These are phyloP conservation scores for Rubroshorea leprosula DNA, from an alignment of 345 rosid species.

Conservation along the genomic window DNA sequence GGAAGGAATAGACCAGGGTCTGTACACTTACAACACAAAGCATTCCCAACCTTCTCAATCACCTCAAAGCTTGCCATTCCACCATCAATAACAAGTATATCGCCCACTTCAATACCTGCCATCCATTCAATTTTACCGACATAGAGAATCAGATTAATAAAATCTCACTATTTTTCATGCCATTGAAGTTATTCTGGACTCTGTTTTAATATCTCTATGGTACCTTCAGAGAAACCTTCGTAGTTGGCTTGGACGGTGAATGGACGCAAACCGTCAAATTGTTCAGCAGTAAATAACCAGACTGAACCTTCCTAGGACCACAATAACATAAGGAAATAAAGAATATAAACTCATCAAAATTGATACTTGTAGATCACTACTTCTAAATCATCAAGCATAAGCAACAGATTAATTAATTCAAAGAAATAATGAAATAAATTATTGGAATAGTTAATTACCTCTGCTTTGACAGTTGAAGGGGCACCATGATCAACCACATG, in stretches of 20 bases:
- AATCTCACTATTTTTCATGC: slow-evolving; percentile 1
- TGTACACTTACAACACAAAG: slow-evolving; percentile 54
- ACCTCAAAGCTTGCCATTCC: slow-evolving; percentile 76
- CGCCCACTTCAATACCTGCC: slow-evolving; percentile 62
- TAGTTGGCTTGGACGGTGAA: slow-evolving; percentile 58
- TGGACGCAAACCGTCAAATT: slow-evolving; percentile 45
- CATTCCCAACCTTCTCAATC: slow-evolving; percentile 49
- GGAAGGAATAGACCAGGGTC: slow-evolving; percentile 67
- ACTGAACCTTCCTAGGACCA: slow-evolving; percentile 51
- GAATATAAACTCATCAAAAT: slow-evolving; percentile 1
- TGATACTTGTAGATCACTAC: too few relatives aligned
- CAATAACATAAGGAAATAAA: background rate
- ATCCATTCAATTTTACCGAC: slow-evolving; percentile 2
- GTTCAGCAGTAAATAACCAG: slow-evolving; percentile 53
- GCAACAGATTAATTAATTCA: background rate
- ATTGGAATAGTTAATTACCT: slow-evolving; percentile 21
- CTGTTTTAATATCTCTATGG: background rate
- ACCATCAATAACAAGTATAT: slow-evolving; percentile 62
- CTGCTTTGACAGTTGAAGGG: slow-evolving; percentile 53
- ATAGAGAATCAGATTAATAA: background rate
- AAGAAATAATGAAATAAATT: slow-evolving; percentile 1
- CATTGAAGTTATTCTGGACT: background rate
- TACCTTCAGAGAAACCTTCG: slow-evolving; percentile 67
- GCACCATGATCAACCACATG: slow-evolving; percentile 71
- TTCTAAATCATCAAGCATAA: background rate